Evolutionary conservation across 495 filamentous ascomycete species (phyloP).

Genomic region (Hyphodiscus hymeniophilus): DNA sequence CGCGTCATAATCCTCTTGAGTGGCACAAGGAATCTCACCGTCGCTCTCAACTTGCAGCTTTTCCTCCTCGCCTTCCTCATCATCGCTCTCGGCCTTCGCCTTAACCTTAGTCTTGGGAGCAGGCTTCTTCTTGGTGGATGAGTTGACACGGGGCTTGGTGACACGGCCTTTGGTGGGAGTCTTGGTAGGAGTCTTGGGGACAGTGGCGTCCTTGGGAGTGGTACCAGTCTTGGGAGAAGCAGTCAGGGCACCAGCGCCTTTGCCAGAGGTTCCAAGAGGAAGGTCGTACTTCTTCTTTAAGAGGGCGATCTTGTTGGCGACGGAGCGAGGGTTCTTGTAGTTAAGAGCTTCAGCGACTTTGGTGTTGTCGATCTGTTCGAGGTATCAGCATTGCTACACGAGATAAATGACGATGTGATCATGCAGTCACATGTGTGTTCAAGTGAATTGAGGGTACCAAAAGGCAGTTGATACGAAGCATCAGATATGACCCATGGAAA

Average conservation of each 20-base stretch:
- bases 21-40: neutral
- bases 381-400: no score
- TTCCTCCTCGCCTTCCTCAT: neutral
- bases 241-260: neutral
- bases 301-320: slow-evolving; percentile 25
- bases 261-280: slow-evolving; percentile 15
- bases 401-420: neutral
- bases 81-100: slow-evolving; percentile 4
- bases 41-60: neutral
- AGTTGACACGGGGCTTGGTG: neutral
- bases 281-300: slow-evolving; percentile 26
- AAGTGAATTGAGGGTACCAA: neutral
- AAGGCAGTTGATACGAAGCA: neutral
- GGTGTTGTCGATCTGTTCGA: slow-evolving; percentile 24
- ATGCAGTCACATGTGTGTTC: no score
- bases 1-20: neutral
- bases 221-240: neutral
- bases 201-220: neutral
- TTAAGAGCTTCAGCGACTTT: slow-evolving; percentile 22
- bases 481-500: no score
- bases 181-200: neutral
- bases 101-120: neutral
- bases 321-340: slow-evolving; percentile 27
- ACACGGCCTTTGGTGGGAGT: slow-evolving; percentile 6
- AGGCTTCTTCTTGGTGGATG: slow-evolving; percentile 2